Percentiles rank a stretch among this genome's conserved stretches.
phyloP scores from a whole-genome alignment of 306 rosid species.

The cucumber (Cucumis sativus) region Cucumber_9930_V3 NC_026661.2:21244501-21245000 shows the following conservation, averaged over 20 bases:
- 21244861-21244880: neutral
- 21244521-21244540: neutral
- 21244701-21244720: conserved; percentile 99
- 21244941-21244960: neutral
- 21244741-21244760: conserved; percentile 81
- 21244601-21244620: neutral
- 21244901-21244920: neutral
- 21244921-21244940: neutral
- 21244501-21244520: neutral
- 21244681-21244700: conserved; percentile 96
- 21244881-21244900: neutral
- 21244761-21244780: conserved; percentile 94
- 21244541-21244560: neutral
- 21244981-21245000: neutral
- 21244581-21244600: neutral
- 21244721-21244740: conserved; percentile 98
- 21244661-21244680: conserved; percentile 37
- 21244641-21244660: neutral
- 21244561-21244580: neutral
- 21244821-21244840: neutral
- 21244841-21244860: neutral
- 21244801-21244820: conserved; percentile 43
- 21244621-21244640: neutral
- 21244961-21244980: neutral
- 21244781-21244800: conserved; percentile 98